phyloP scores from a whole-genome alignment of 1,284 basidiomycete species.

The Ceratobasidium sp. region DNA sequence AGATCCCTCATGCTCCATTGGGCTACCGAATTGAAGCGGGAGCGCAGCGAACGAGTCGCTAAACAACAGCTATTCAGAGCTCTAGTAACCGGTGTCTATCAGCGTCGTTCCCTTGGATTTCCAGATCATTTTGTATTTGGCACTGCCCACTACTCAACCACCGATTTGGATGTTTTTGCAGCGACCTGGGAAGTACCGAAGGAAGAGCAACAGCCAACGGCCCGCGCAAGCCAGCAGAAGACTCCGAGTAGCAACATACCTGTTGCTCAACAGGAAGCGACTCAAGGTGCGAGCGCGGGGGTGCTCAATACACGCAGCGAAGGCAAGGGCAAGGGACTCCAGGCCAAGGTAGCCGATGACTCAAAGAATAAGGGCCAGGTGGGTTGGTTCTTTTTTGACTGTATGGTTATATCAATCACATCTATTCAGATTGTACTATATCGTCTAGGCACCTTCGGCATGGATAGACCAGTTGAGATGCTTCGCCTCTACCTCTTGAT shows the following conservation, averaged over 20 bases:
- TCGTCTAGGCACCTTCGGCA: not conserved
- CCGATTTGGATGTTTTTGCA: not conserved
- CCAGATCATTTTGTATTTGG: conserved; percentile 20
- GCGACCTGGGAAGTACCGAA: conserved; percentile 9
- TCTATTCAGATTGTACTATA: not conserved
- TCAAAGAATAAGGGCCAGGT: not conserved
- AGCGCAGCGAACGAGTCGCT: not conserved
- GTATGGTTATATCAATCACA: too few species aligned
- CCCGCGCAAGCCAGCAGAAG: too few species aligned
- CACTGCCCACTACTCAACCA: not conserved
- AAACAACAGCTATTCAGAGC: conserved; percentile 5
- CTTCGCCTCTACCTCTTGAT: not conserved
- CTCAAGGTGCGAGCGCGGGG: too few species aligned
- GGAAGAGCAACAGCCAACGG: too few species aligned
- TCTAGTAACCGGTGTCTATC: conserved; percentile 14
- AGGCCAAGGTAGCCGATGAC: too few species aligned
- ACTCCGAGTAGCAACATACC: too few species aligned
- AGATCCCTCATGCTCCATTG: not conserved
- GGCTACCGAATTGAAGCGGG: conserved; percentile 11
- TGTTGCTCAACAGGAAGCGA: too few species aligned
- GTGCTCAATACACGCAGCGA: too few species aligned
- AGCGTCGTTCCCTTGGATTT: conserved; percentile 2
- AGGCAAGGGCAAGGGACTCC: too few species aligned
- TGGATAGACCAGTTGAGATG: not conserved
- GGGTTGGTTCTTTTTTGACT: not conserved